Base-by-base conservation (phyloP, 805 yeast genomes). In the Wickerhamiella slavikovae region DNA sequence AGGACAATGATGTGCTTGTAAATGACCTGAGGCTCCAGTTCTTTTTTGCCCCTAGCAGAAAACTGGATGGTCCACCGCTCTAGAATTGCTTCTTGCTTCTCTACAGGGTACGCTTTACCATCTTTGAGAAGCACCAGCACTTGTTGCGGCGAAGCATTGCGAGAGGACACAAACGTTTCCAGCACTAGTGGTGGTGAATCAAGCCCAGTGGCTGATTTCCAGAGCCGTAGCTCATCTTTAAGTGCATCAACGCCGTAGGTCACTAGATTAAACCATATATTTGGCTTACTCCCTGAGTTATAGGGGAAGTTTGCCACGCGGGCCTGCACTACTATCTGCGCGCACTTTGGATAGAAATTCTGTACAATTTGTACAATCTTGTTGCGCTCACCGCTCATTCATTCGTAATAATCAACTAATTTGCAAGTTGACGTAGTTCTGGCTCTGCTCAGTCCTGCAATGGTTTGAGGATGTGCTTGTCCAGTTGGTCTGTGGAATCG, bases 1-100 rank as follows among this genome's bases (percentile, higher is more conserved):
- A 76, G 52, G 0, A 82, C 55, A 15, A 78, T 66, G 18, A 83
- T 65, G 40, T 73, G 75, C 41, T 77, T 79, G 52, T 77, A 75
- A 6, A 77, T 64, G 25, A 62, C 51, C 1, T 82, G 76, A 11
- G 75, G 57, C 30, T 77, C 89, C 15, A 43, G 40, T 13, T 36
- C 35, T 7, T 40, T 11, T 13, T 30, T 25, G 10, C 15, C 22
- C 18, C 29, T 29, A 12, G 65, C 51, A 42, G 75, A 83, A 35
- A 83, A 65, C 48, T 83, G 93, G 20, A 89, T 54, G 15, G 80
- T 58, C 98, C 98, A 89, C 35, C 98, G 62, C 45, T 89, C 98
- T 33, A 89, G 54, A 2, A 89, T 94, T n/a, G 89, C 66, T 49
- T 85, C 96, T 12, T 68, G 60, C 42, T 75, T 75, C 7, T 73